These are phyloP conservation scores for Mycena metata DNA, from an alignment of 768 basidiomycete species.

Conservation along the genomic window DNA sequence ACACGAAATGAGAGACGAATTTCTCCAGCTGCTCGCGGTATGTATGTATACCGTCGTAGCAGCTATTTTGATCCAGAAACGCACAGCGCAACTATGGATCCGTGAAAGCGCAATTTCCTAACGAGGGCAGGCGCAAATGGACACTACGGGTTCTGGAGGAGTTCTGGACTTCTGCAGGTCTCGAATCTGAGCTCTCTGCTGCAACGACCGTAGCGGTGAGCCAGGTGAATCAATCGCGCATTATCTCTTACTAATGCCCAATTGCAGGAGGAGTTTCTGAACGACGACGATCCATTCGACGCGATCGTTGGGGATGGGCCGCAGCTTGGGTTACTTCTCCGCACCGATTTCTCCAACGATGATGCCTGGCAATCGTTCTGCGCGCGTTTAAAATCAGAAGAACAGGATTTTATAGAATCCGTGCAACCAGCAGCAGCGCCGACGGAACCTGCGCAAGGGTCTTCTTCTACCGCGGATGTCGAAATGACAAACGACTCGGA, in stretches of 20 bases:
- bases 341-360: constrained; percentile 80
- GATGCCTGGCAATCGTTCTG: constrained; percentile 73
- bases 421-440: constrained; percentile 19
- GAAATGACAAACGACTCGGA: constrained; percentile 45
- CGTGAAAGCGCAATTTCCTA: constrained; percentile 60
- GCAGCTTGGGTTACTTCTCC: constrained; percentile 74
- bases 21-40: constrained; percentile 34
- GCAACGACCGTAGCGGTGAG: constrained; percentile 22
- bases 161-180: constrained; percentile 56
- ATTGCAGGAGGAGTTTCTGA: constrained; percentile 41
- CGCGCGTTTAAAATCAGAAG: constrained; percentile 63
- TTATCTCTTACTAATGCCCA: neutral
- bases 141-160: constrained; percentile 64
- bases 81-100: constrained; percentile 57
- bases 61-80: constrained; percentile 14
- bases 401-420: constrained; percentile 64
- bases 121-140: constrained; percentile 71
- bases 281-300: constrained; percentile 72
- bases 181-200: constrained; percentile 41
- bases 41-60: constrained; percentile 6
- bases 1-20: constrained; percentile 32
- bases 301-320: constrained; percentile 56
- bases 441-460: constrained; percentile 5
- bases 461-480: constrained; percentile 40
- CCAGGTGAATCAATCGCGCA: neutral